Conservation (phyloP, 305 asterid species). For the Fraxinus paxiana region DNA sequence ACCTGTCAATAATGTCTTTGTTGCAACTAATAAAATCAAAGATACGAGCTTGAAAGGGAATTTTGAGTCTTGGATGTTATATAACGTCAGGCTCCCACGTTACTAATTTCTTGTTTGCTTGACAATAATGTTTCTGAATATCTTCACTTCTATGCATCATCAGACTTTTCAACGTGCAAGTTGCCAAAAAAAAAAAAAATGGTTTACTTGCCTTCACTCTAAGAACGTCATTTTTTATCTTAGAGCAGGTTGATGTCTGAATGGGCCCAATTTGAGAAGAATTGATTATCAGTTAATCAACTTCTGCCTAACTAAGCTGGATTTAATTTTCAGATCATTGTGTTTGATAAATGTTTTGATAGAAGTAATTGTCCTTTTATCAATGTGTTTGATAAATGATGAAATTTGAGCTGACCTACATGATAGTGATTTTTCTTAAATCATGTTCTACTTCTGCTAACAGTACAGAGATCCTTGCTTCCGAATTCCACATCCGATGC, state of each 20-base stretch:
- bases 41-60: neutral
- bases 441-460: slow-evolving; percentile 30
- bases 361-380: neutral
- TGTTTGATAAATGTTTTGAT: neutral
- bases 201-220: neutral
- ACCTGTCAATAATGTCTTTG: neutral
- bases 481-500: slow-evolving; percentile 35
- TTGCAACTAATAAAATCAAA: neutral
- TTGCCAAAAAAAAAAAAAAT: neutral
- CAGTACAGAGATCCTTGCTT: slow-evolving; percentile 49
- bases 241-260: neutral
- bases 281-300: neutral
- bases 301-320: neutral
- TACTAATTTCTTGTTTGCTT: neutral
- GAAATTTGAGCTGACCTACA: neutral
- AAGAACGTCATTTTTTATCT: neutral
- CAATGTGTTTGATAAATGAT: neutral
- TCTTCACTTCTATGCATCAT: neutral
- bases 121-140: neutral
- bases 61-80: neutral
- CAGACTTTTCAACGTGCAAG: neutral
- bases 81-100: neutral
- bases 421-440: neutral
- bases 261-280: neutral
- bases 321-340: neutral